Evolutionary conservation across 805 yeast species (phyloP).

Genomic region (Saccharomycopsis javanensis): DNA sequence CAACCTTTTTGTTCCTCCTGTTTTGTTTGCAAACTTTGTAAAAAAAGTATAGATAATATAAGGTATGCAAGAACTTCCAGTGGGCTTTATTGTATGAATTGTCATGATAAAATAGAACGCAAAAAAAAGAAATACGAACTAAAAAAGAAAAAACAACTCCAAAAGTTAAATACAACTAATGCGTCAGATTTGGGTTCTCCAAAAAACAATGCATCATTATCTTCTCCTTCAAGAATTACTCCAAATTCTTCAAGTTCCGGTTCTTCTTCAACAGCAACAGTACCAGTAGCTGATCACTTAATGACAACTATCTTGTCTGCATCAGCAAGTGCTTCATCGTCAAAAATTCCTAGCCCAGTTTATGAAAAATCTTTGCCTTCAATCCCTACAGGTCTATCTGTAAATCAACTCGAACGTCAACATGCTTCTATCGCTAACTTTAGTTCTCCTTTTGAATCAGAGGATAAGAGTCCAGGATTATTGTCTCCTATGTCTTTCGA

Average conservation of each 20-base stretch:
- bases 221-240: background rate
- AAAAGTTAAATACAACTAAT: slow-evolving; percentile 19
- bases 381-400: slow-evolving; percentile 8
- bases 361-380: slow-evolving; percentile 18
- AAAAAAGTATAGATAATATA: slow-evolving; percentile 74
- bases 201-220: too few species aligned
- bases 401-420: background rate
- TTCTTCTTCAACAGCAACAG: background rate
- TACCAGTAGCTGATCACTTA: background rate
- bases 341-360: slow-evolving; percentile 12
- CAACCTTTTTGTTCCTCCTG: slow-evolving; percentile 90
- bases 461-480: slow-evolving; percentile 17
- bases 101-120: slow-evolving; percentile 77
- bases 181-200: too few species aligned
- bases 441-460: slow-evolving; percentile 16
- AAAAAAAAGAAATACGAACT: slow-evolving; percentile 57
- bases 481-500: background rate
- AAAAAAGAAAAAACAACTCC: slow-evolving; percentile 21
- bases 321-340: background rate
- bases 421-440: slow-evolving; percentile 7
- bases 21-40: slow-evolving; percentile 84
- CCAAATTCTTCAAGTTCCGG: background rate
- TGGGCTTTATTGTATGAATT: slow-evolving; percentile 86
- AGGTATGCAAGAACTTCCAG: slow-evolving; percentile 88
- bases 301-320: background rate